Base-by-base conservation (phyloP, 2,329 filamentous ascomycete species). In the Sporothrix euskadiensis region DNA sequence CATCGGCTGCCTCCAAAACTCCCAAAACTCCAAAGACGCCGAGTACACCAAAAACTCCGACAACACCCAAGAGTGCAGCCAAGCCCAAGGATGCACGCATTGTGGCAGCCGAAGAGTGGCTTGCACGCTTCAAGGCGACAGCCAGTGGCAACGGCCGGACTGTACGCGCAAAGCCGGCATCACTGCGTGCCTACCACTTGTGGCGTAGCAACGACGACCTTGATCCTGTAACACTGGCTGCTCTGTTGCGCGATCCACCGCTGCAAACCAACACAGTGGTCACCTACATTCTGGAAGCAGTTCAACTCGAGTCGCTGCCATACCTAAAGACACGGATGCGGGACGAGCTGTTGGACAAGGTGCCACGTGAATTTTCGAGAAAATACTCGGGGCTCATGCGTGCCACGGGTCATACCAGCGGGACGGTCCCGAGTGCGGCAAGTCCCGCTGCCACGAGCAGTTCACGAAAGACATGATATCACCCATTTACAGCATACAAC, bases 151-250 rank as follows among this genome's bases (percentile, higher is more conserved):
- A n/a, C 14, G 47, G 63, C 1, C 44, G 73, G 22, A 75, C 71
- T 30, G 71, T 79, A 1, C 76, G 72, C 8, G 80, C 79, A 0
- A 47, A 74, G 26, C 80, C 78, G 2, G 76, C 83, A 1, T 78
- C 81, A 1, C 80, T 92, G 1, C 85, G 88, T 16, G 84, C 89
- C 0, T 93, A 92, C 77, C 87, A 86, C 75, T 80, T 93, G 26
- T 93, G 91, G 91, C 83, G 89, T 72, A 75, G 81, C 4, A 85
- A 89, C 73, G 79, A 84, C 8, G 81, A 83, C 14, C 81, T 92
- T 22, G 76, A 79, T 0, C 83, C 89, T 0, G 77, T 81, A 0
- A 80, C 83, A 0, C 82, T 92, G 19, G 89, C 89, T 1, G 80
- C 78, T 2, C 75, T 91, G 1, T 81, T 91, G n/a, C 84, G 90